A percentile compares a stretch with the other conserved stretches of the same genome.
Evolutionary conservation across 2,329 filamentous ascomycete genomes (phyloP).

Genomic region (Seiridium unicorne): DNA sequence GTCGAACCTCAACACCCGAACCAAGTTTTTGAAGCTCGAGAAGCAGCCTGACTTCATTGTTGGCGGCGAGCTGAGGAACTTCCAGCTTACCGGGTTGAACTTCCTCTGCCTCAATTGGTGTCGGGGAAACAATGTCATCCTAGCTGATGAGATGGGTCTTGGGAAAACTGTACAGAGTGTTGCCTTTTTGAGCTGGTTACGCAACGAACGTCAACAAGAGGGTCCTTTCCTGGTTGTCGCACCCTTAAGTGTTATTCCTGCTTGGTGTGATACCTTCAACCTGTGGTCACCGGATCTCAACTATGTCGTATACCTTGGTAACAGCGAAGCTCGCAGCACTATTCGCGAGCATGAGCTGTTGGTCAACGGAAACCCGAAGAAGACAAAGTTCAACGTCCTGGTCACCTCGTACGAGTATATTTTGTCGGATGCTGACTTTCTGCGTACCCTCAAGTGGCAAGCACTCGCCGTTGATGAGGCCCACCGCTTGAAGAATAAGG

Average conservation of each 20-base stretch:
- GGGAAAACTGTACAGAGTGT: constrained; percentile 98
- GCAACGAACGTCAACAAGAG: constrained; percentile 84
- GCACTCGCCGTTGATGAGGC: constrained; percentile 95
- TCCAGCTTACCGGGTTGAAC: constrained; percentile 91
- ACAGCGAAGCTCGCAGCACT: constrained; percentile 78
- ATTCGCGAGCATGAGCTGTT: constrained; percentile 90
- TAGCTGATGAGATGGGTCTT: constrained; percentile 97
- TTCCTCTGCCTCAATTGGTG: constrained; percentile 97
- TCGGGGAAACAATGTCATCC: constrained; percentile 88
- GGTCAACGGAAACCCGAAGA: constrained; percentile 79
- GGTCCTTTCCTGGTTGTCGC: constrained; percentile 97
- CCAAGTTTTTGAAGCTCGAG: constrained; percentile 70
- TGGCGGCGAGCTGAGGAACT: constrained; percentile 81
- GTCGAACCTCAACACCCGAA: constrained; percentile 71
- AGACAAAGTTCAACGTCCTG: constrained; percentile 95
- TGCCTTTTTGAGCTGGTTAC: constrained; percentile 94
- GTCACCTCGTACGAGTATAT: constrained; percentile 98
- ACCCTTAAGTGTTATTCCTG: constrained; percentile 92
- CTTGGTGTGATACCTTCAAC: constrained; percentile 98
- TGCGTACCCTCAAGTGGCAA: constrained; percentile 94
- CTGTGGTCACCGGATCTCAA: constrained; percentile 94
- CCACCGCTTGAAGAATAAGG: constrained; percentile 92
- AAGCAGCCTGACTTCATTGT: constrained; percentile 84
- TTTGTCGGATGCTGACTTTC: constrained; percentile 76
- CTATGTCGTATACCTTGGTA: constrained; percentile 95